Base-by-base conservation (phyloP, 2,329 filamentous ascomycete genomes). In the Chaetomium sp. region DNA sequence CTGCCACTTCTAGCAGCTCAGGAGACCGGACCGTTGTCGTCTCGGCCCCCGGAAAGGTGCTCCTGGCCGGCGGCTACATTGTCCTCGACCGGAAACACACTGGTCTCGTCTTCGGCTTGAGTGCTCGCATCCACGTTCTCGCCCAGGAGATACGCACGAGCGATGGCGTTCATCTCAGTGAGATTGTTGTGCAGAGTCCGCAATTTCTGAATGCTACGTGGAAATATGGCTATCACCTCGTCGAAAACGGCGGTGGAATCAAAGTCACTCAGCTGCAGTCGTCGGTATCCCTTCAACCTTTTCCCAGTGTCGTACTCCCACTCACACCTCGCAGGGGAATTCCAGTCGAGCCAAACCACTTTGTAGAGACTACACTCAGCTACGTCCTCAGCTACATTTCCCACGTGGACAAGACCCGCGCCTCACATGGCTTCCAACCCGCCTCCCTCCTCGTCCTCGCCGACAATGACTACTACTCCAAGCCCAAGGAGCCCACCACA, bases 401-500 rank as follows among this genome's bases (percentile, higher is more conserved):
- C 75, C 75, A 76, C 57, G 67, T 81, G 68, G 72, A 78, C 70
- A 68, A 72, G 67, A 74, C 77, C 59, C 73, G 74, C 51, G 72
- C 78, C 6, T 70, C 73, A 45, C 76, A 79, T 70, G 84, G 78
- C 74, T 87, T 95, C 73, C 83, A 83, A 16, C 86, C 93, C 4
- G 80, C 90, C 33, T 87, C 87, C 16, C 86, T 98, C 75, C 93
- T 91, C 67, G 94, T 99, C 75, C 85, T 98, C 42, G 94, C 95
- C 66, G 93, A 97, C 79, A 93, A 95, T 74, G 92, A 96, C 80
- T 99, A 99, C 84, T 99, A 98, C 81, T 97, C 95, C 4, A 87
- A 89, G 65, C 83, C 88, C 2, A 75, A 56, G 21, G n/a, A 56
- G 3, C 19, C 57, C 80, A 75, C 10, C 58, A 5, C n/a, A n/a